Base-by-base conservation (phyloP, 202 grass and related monocot species). In the Eragrostis tef region DNA sequence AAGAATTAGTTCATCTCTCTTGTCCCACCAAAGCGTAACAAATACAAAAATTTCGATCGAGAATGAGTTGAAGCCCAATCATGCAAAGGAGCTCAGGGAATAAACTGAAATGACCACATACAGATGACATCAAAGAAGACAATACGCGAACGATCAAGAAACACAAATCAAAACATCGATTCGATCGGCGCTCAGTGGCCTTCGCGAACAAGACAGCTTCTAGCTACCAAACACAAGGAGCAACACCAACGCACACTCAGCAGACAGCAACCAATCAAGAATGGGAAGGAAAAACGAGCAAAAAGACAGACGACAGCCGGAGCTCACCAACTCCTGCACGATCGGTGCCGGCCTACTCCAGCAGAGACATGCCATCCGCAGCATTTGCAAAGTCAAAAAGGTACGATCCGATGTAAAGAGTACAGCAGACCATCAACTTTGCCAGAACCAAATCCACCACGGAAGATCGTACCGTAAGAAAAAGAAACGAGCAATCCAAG, bases 271-370 rank as follows among this genome's bases (percentile, higher is more conserved):
- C 74, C 34, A 56, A 25, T 60, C 42, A 6, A 19, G 50, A 24
- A 60, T 5, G 21, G 57, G 54, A 11, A 22, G 54, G 45, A 78
- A 80, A 82, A 41, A n/a, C 27, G 22, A 19, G 50, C 67, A 20
- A 42, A 85, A 67, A 46, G 51, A 82, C 62, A 79, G 65, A 75
- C 36, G 74, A 83, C 46, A 79, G 19, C 78, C 72, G 45, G 52
- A 63, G 62, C 69, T 74, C 84, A 90, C 84, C 84, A 83, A 83
- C 64, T 77, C 29, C 10, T 49, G 17, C 74, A 79, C 79, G 50
- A 82, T 65, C 79, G 6, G 14, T 24, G 7, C 12, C 25, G 2
- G 62, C 83, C 87, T 83, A 89, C 21, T 75, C 68, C 34, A 45
- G 60, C 51, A 56, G 61, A 52, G 88, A 79, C 83, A 59, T 86